These are phyloP conservation scores for Cyberlindnera nakhonratchasimensis DNA, from an alignment of 805 yeast species.

Conservation along the genomic window DNA sequence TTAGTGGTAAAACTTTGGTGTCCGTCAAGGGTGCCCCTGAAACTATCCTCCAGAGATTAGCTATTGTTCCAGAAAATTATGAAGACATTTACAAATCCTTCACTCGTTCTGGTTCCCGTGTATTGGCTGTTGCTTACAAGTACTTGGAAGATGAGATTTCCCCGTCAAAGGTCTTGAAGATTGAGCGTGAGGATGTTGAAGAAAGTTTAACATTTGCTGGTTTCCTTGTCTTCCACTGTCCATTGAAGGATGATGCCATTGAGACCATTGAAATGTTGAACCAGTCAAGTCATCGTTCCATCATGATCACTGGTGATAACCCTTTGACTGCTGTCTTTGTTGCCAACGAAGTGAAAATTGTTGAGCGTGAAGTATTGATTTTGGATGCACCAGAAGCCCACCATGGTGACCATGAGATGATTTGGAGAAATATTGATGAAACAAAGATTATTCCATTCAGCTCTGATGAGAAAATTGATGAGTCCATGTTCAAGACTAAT, in stretches of 20 bases:
- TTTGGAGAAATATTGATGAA: constrained; percentile 85
- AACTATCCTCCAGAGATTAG: constrained; percentile 77
- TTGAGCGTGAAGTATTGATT: constrained; percentile 78
- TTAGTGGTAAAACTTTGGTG: constrained; percentile 57
- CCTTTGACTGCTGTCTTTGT: constrained; percentile 98
- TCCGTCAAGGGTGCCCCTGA: constrained; percentile 99
- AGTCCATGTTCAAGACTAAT: constrained; percentile 53
- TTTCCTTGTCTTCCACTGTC: constrained; percentile 95
- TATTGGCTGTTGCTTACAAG: constrained; percentile 90
- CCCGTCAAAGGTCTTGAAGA: constrained; percentile 48
- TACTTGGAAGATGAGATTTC: constrained; percentile 50
- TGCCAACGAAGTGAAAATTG: constrained; percentile 87
- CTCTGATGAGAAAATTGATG: constrained; percentile 53
- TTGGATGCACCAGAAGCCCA: constrained; percentile 80
- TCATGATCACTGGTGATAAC: constrained; percentile 99
- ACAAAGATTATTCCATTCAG: constrained; percentile 64
- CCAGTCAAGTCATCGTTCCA: constrained; percentile 91
- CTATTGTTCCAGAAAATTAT: constrained; percentile 67
- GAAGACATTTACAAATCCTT: constrained; percentile 84
- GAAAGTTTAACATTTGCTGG: constrained; percentile 77
- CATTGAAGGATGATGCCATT: constrained; percentile 89
- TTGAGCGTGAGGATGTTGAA: constrained; percentile 78
- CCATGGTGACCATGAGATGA: constrained; percentile 55
- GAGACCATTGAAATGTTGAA: constrained; percentile 89
- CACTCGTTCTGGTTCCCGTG: constrained; percentile 95